These are phyloP conservation scores for Rhododendron simsii DNA, from an alignment of 148 eudicot genomes.

Conservation along the genomic window DNA sequence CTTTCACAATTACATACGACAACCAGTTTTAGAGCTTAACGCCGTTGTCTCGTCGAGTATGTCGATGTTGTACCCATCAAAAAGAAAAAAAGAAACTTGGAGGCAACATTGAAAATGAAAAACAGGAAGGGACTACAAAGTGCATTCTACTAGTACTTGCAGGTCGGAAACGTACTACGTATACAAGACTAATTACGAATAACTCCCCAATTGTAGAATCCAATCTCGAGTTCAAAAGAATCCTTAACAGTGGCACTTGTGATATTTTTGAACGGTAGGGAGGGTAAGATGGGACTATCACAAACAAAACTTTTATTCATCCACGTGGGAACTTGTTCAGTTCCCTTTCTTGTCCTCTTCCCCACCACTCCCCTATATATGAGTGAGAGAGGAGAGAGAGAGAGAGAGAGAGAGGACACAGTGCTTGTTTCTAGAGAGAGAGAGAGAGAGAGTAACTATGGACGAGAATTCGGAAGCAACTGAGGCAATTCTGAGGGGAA, in stretches of 20 bases:
- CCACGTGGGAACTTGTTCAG: constrained; percentile 12
- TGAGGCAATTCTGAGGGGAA: constrained; percentile 7
- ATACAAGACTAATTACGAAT: not conserved
- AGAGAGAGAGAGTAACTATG: constrained; percentile 3
- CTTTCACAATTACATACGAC: too few relatives aligned
- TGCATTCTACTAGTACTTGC: not conserved
- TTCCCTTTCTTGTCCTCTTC: not conserved
- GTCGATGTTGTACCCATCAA: too few relatives aligned
- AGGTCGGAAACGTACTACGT: too few relatives aligned
- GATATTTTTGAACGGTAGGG: not conserved
- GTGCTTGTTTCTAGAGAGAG: not conserved
- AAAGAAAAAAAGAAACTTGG: too few relatives aligned
- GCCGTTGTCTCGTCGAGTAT: too few relatives aligned
- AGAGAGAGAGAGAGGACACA: not conserved
- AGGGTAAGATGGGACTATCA: not conserved
- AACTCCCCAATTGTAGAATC: not conserved
- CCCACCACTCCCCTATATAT: not conserved
- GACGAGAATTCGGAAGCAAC: not conserved
- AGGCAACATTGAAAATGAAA: too few relatives aligned
- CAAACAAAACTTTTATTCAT: not conserved
- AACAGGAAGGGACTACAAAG: not conserved
- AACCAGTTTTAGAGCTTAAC: too few relatives aligned
- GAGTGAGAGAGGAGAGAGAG: not conserved
- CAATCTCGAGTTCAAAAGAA: not conserved
- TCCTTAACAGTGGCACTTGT: not conserved